A percentile compares a stretch with the other conserved stretches of the same genome.
phyloP scores from a whole-genome alignment of 345 rosid genomes.

The Combretum micranthum region DNA sequence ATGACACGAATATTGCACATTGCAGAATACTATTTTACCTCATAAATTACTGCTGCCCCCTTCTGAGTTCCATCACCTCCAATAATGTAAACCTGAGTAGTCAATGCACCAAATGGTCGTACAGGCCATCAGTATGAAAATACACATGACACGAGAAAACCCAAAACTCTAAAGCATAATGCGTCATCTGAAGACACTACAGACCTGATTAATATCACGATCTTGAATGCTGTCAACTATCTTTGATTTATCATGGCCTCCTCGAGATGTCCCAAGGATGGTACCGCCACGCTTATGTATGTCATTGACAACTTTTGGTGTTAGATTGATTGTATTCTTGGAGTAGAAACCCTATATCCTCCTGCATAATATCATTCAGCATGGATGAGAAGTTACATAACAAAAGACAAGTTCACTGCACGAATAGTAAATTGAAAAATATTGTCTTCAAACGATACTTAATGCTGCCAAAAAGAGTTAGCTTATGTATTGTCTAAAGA shows the following conservation, averaged over 20 bases:
- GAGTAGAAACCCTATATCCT: constrained; percentile 89
- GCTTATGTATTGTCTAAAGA: no score
- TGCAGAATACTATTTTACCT: constrained; percentile 33
- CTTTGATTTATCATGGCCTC: constrained; percentile 76
- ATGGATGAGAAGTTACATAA: not conserved
- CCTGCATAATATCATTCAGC: constrained; percentile 27
- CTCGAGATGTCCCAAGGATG: constrained; percentile 72
- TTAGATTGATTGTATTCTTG: constrained; percentile 53
- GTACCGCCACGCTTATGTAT: constrained; percentile 94
- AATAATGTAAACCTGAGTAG: constrained; percentile 57
- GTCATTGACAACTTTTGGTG: constrained; percentile 63
- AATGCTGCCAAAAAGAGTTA: no score
- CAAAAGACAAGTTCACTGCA: not conserved
- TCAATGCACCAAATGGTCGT: not conserved
- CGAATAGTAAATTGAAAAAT: no score
- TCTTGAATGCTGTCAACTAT: constrained; percentile 93
- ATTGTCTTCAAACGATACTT: no score
- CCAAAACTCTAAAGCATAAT: no score
- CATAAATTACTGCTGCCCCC: constrained; percentile 72
- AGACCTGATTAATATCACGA: constrained; percentile 78
- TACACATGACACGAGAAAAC: no score
- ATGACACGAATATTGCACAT: not conserved
- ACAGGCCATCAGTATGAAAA: no score
- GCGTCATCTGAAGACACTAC: not conserved
- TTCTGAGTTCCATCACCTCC: constrained; percentile 92